Base-by-base conservation (phyloP, 805 yeast species). In the Groenewaldozyma salmanticensis region DNA sequence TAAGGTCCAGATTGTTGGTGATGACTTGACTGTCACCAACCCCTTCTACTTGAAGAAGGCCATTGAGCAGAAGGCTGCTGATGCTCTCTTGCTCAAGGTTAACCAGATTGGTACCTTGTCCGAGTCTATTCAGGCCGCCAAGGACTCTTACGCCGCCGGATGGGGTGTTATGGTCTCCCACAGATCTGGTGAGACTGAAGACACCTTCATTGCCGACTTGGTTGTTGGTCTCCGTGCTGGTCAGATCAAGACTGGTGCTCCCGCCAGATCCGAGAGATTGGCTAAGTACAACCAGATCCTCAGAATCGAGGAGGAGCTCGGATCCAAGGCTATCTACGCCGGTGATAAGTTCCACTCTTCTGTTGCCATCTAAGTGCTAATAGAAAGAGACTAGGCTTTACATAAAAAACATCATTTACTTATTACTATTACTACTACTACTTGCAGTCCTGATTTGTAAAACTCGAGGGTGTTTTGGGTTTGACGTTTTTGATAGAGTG, bases 141-240 rank as follows among this genome's bases (percentile, higher is more conserved):
- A 83, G 68, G 92, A 83, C 70, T 84, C 97, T 46, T 88, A 78
- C 73, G 80, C 78, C 53, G 96, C 96, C 52, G 86, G 86, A 65
- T 90, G 98, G 98, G 96, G 96, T 77, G 96, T 88, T 65, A 88
- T 90, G 96, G 97, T 92, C 61, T 88, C 96, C 62, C 98, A 90
- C 86, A 87, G 98, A 81, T 88, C 96, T 59, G 98, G 98, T 75
- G 98, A 90, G 79, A 88, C 96, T 56, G 98, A 92, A 76, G 98
- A 92, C 73, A 81, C 94, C 62, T 81, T 85, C 75, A 90, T 90
- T 69, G 97, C 98, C 64, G 97, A 90, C 72, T 78, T 90, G 66
- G 75, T 86, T 61, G 98, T 92, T 60, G 97, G 97, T 77, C 78
- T 90, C 69, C 86, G 96, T 81, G 61, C 94, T 55, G 98, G 96